Base-by-base conservation (phyloP, 1,284 basidiomycete species). In the Papiliotrema fonsecae region DNA sequence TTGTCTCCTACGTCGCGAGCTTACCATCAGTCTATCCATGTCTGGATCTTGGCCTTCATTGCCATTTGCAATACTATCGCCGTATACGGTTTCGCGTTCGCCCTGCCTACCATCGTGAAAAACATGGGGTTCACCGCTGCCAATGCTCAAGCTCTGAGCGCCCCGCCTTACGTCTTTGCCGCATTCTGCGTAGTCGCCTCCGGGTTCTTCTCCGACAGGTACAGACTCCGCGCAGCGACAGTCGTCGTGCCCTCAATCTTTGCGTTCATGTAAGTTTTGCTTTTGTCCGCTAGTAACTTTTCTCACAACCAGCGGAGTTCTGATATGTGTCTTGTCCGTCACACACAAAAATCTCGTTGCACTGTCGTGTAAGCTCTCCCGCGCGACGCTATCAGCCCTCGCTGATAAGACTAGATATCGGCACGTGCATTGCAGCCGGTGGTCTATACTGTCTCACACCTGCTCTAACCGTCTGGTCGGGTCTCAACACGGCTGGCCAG, bases 381-480 rank as follows among this genome's bases (percentile, higher is more conserved):
- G 13, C 11, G 40, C 6, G 16, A 6, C 24, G n/a, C 38, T 21
- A 14, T 10, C 2, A 26, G 38, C 1, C 24, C 5, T n/a, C 24
- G 38, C 41, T 53, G 34, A 50, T n/a, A 10, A 16, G 2, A 9
- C 40, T 36, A 61, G 59, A 64, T 43, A 47, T 63, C 49, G 61
- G 43, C 13, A 48, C 48, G n/a, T 64, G 58, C 37, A 37, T 64
- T 21, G 58, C 54, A 18, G 58, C 59, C 19, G 58, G 56, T 6
- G 62, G 62, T 24, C 31, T 58, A 1, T 64, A 63, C 51, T 61
- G 59, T 30, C 58, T 65, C 24, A 50, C 60, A 3, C 62, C 64
- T 2, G 48, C 52, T 21, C 27, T 61, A 40, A 56, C 58, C 36
- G 54, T 55, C 19, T 65, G 61, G 61, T 42, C 50, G 2, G 60